Percentiles rank a stretch among this genome's conserved stretches.
These are phyloP conservation scores for Phycomyces blakesleeanus DNA, from an alignment of 192 early-diverging fungal genomes.

Conservation along the genomic window DNA sequence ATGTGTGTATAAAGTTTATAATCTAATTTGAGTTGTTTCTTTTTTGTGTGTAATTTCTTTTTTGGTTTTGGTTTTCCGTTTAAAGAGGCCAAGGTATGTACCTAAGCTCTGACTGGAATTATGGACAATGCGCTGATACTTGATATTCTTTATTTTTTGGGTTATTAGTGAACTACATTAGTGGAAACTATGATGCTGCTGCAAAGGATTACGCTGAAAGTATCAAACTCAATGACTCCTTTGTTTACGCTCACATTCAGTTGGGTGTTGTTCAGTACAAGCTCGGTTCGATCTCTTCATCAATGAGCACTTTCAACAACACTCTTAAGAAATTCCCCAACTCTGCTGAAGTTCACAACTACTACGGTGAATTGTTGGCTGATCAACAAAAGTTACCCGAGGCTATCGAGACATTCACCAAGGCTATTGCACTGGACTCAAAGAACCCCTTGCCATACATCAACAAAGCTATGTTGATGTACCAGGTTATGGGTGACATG, in stretches of 20 bases:
- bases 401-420: conserved; percentile 82
- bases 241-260: conserved; percentile 93
- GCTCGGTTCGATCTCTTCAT: conserved; percentile 67
- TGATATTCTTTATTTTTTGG: conserved; percentile 1
- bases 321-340: conserved; percentile 73
- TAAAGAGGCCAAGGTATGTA: conserved; percentile 37
- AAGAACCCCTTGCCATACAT: conserved; percentile 94
- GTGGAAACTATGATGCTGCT: conserved; percentile 72
- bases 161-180: conserved; percentile 70
- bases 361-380: conserved; percentile 91
- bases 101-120: not conserved
- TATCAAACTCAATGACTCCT: conserved; percentile 71
- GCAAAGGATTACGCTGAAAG: conserved; percentile 82
- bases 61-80: not conserved
- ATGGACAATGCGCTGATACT: too few relatives aligned
- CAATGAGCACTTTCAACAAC: conserved; percentile 77
- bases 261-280: conserved; percentile 92
- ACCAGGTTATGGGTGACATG: conserved; percentile 76
- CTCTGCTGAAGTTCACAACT: conserved; percentile 91
- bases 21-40: not conserved
- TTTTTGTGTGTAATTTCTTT: not conserved
- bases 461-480: conserved; percentile 85
- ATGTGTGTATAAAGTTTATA: too few relatives aligned
- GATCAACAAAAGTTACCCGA: conserved; percentile 82
- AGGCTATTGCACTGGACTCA: conserved; percentile 77